phyloP scores from a whole-genome alignment of 2,329 filamentous ascomycete genomes.

The Tricladium varicosporioides region DNA sequence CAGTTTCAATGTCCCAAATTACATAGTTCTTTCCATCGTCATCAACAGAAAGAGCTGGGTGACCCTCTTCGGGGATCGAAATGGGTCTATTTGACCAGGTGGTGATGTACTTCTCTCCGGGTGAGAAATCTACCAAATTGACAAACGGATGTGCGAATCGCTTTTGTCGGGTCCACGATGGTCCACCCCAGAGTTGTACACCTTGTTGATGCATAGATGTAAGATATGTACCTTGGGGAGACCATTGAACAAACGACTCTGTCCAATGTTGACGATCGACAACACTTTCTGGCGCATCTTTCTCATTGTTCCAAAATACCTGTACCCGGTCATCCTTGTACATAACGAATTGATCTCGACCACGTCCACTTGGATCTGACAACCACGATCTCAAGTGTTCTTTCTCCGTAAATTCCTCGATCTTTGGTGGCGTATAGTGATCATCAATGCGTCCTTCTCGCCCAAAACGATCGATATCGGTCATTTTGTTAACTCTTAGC shows the following conservation, averaged over 20 bases:
- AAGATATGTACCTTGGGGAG: conserved; percentile 87
- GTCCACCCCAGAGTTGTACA: conserved; percentile 94
- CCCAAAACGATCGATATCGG: conserved; percentile 94
- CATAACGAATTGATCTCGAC: conserved; percentile 94
- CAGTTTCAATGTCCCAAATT: conserved; percentile 93
- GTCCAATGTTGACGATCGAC: conserved; percentile 97
- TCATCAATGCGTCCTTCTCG: conserved; percentile 92
- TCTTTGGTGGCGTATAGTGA: conserved; percentile 77
- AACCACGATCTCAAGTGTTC: conserved; percentile 95
- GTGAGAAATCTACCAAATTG: conserved; percentile 95
- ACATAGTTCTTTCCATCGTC: conserved; percentile 99
- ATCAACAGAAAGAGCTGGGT: conserved; percentile 80
- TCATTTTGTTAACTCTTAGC: conserved; percentile 94
- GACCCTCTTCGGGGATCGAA: conserved; percentile 81
- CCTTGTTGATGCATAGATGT: conserved; percentile 94
- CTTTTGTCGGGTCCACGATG: conserved; percentile 84
- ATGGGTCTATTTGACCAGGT: conserved; percentile 97
- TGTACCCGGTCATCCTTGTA: conserved; percentile 89
- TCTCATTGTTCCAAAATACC: conserved; percentile 98
- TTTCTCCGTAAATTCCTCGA: conserved; percentile 84
- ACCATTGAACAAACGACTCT: conserved; percentile 97
- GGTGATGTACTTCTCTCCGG: conserved; percentile 85
- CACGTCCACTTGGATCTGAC: conserved; percentile 73
- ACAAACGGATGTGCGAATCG: conserved; percentile 94
- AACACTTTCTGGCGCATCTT: conserved; percentile 80